These are phyloP conservation scores for Euphorbia tirucalli DNA, from an alignment of 345 rosid genomes.

Conservation along the genomic window DNA sequence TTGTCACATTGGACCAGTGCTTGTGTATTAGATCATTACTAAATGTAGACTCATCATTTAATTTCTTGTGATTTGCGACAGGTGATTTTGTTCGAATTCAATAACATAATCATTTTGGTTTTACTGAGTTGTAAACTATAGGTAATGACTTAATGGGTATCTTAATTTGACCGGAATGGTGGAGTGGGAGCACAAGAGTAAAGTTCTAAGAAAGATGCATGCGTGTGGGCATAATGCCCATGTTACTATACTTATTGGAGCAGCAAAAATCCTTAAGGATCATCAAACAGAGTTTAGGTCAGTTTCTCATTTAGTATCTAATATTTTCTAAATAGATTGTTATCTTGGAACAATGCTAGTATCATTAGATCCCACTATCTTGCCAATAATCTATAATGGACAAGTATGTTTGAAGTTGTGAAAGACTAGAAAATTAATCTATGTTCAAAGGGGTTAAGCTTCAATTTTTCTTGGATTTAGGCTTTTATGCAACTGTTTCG, in stretches of 20 bases:
- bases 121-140: not conserved
- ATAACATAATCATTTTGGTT: not conserved
- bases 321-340: not conserved
- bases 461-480: no score
- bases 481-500: no score
- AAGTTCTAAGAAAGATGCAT: constrained; percentile 77
- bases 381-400: not conserved
- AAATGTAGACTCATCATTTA: no score
- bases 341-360: not conserved
- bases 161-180: constrained; percentile 62
- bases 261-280: constrained; percentile 71
- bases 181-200: constrained; percentile 88
- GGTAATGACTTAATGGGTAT: not conserved
- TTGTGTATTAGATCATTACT: no score
- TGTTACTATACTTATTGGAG: constrained; percentile 81
- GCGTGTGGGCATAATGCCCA: constrained; percentile 93
- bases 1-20: no score
- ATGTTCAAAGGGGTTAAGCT: no score
- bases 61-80: no score
- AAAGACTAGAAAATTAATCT: not conserved
- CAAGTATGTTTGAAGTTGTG: no score
- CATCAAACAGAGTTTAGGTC: constrained; percentile 42
- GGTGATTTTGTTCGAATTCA: not conserved
- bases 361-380: not conserved
- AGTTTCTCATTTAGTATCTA: constrained; percentile 7